Percentiles rank a stretch among this genome's conserved stretches.
phyloP scores from a whole-genome alignment of 169 alveolate species.

The Neospora caninum region DNA sequence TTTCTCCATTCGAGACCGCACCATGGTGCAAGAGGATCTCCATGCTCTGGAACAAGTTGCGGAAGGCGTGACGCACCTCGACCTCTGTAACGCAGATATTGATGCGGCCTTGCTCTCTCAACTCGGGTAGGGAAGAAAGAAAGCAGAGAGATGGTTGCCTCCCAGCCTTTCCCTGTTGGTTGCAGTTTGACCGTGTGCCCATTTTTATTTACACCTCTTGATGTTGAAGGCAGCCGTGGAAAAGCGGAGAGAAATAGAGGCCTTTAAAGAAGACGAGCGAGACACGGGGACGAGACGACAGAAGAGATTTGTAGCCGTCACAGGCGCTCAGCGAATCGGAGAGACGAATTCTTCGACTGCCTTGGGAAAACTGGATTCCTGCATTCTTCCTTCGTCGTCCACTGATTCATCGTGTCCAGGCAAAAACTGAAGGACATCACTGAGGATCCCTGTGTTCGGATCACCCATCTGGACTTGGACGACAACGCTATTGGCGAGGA shows the following conservation, averaged over 20 bases:
- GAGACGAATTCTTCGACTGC: too few relatives aligned
- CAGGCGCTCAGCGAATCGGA: too few relatives aligned
- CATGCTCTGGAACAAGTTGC: background rate
- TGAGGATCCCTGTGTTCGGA: background rate
- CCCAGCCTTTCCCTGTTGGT: background rate
- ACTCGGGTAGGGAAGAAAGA: background rate
- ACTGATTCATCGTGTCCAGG: background rate
- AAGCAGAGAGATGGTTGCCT: background rate
- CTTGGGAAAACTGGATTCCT: too few relatives aligned
- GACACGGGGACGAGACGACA: too few relatives aligned
- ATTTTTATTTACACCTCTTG: background rate
- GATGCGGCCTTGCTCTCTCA: background rate
- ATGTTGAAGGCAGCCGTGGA: background rate
- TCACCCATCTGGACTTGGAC: background rate
- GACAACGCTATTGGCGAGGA: background rate
- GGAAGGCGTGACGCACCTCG: background rate
- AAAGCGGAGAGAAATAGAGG: background rate
- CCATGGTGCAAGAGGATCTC: background rate
- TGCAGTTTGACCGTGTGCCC: background rate
- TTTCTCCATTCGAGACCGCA: background rate
- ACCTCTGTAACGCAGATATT: background rate
- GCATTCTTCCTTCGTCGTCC: too few relatives aligned
- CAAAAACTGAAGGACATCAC: background rate
- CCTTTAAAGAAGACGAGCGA: too few relatives aligned
- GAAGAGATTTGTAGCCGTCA: too few relatives aligned